These are phyloP conservation scores for Lyophyllum shimeji DNA, from an alignment of 768 basidiomycete genomes.

Conservation along the genomic window DNA sequence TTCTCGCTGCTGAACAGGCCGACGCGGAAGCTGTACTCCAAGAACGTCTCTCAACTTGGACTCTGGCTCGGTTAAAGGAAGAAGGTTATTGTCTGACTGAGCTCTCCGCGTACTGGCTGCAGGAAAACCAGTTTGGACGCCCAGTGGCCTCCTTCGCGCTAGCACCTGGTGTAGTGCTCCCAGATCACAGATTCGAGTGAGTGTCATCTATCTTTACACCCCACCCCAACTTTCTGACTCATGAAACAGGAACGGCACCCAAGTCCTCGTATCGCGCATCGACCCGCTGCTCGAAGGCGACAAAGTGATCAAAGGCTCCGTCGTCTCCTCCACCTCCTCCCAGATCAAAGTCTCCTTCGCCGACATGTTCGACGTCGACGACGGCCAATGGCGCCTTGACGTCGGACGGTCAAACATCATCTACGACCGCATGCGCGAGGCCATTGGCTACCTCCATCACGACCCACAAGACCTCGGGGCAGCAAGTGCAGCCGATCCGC, in stretches of 20 bases:
- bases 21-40: conserved; percentile 60
- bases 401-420: conserved; percentile 66
- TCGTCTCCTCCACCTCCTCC: conserved; percentile 48
- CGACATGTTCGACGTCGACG: conserved; percentile 41
- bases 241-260: conserved; percentile 63
- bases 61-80: conserved; percentile 52
- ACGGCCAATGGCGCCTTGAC: conserved; percentile 67
- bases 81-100: conserved; percentile 75
- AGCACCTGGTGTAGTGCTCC: conserved; percentile 62
- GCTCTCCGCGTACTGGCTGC: conserved; percentile 67
- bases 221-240: conserved; percentile 4
- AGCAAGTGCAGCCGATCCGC: conserved; percentile 29
- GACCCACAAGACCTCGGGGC: conserved; percentile 48
- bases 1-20: conserved; percentile 62
- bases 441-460: conserved; percentile 55
- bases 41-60: conserved; percentile 70
- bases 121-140: conserved; percentile 60
- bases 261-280: conserved; percentile 60
- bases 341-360: conserved; percentile 61
- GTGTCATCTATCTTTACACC: conserved; percentile 21
- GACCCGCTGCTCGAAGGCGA: conserved; percentile 57
- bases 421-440: conserved; percentile 67
- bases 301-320: conserved; percentile 50
- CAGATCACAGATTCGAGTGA: conserved; percentile 72
- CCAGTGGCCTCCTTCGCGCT: conserved; percentile 65